Evolutionary conservation across 2,329 filamentous ascomycete genomes (phyloP).

Genomic region (Magnaporthiopsis rhizophila): DNA sequence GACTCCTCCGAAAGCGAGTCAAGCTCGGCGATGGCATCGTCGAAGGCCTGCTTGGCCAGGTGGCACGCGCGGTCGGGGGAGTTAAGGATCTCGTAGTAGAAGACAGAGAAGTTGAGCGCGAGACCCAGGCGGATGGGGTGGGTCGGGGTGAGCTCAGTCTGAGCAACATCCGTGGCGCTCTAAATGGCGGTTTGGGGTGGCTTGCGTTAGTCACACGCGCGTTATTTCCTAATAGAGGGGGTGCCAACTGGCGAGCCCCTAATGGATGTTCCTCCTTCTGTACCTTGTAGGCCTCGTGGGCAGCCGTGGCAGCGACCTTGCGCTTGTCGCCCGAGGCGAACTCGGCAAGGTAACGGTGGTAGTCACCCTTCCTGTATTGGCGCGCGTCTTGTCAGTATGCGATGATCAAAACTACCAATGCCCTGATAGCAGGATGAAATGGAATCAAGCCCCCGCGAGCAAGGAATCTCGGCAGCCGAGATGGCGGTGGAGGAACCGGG

Average conservation of each 20-base stretch:
- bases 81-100: conserved; percentile 99
- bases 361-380: conserved; percentile 87
- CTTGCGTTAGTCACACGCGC: too few relatives aligned
- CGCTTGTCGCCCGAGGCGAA: conserved; percentile 91
- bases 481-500: not conserved
- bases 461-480: too few relatives aligned
- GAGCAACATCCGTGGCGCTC: conserved; percentile 87
- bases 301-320: conserved; percentile 89
- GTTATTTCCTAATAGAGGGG: not conserved
- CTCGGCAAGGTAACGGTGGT: conserved; percentile 97
- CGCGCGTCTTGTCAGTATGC: not conserved
- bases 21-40: conserved; percentile 94
- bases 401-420: not conserved
- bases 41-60: conserved; percentile 90
- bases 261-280: conserved; percentile 16
- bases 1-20: conserved; percentile 96
- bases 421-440: too few relatives aligned
- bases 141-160: conserved; percentile 81
- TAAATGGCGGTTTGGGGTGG: conserved; percentile 24
- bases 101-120: conserved; percentile 94
- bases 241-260: not conserved
- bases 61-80: conserved; percentile 97
- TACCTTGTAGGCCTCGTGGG: conserved; percentile 92
- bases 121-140: conserved; percentile 91
- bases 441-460: too few relatives aligned